Percentiles rank a stretch among this genome's conserved stretches.
phyloP scores from a whole-genome alignment of 169 alveolate genomes.

The Plasmodium gaboni region DNA sequence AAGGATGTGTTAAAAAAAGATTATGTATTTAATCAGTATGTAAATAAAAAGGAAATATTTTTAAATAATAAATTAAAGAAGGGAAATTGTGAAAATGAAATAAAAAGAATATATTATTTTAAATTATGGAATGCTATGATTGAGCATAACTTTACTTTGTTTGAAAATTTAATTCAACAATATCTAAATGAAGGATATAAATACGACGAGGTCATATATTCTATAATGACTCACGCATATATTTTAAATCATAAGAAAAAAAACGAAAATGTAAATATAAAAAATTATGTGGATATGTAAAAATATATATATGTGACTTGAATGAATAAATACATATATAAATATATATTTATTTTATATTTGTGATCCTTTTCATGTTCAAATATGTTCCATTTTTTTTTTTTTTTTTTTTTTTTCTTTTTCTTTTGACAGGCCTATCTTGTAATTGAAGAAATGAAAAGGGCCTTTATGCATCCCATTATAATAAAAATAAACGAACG shows the following conservation, averaged over 20 bases:
- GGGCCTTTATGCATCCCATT: constrained; percentile 86
- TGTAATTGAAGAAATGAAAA: constrained; percentile 90
- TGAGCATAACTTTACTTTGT: constrained; percentile 73
- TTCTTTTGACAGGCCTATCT: constrained; percentile 80
- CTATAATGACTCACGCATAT: constrained; percentile 83
- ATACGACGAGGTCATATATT: constrained; percentile 88
- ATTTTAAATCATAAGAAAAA: constrained; percentile 82
- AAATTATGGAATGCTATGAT: constrained; percentile 72
- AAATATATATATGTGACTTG: neutral
- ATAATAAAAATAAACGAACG: constrained; percentile 85
- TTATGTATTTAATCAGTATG: constrained; percentile 71
- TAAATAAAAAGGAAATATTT: constrained; percentile 14
- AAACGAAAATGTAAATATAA: constrained; percentile 79
- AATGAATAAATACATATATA: too few relatives aligned
- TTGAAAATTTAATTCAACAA: constrained; percentile 62
- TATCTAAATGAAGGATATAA: constrained; percentile 79
- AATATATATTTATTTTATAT: too few relatives aligned
- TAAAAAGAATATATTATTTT: constrained; percentile 69
- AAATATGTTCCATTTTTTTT: neutral
- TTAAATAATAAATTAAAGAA: constrained; percentile 72
- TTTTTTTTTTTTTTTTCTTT: constrained; percentile 1
- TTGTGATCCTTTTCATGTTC: too few relatives aligned
- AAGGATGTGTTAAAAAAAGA: constrained; percentile 31
- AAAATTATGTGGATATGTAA: neutral
- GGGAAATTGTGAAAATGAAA: constrained; percentile 53